Evolutionary conservation across 495 filamentous ascomycete species (phyloP), one percentile per base, ranked within the genome.

Genomic region (Cudoniella acicularis): DNA sequence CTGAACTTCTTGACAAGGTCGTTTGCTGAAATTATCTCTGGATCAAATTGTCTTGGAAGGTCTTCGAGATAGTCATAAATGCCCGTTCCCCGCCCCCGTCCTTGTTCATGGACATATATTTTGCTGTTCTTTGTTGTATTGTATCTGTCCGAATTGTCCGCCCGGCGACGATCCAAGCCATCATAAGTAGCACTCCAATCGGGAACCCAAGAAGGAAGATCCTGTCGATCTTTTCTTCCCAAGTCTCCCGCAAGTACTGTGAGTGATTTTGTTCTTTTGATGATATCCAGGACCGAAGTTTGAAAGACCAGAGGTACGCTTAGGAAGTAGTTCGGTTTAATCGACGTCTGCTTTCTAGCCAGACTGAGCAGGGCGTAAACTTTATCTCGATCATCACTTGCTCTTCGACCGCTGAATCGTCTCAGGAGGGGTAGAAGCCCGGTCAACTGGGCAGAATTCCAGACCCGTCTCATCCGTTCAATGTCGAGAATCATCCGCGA

Each of bases 201-300:
- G 18, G 63, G 63, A 17, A 66, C 50, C 63, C 63, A 66, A 21
- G 61, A 64, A 20, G 63, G 54, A 26, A 66, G 61, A 6, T 60
- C 30, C 42, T 40, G 20, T 10, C 43, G 20, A 21, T 50, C 26
- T 24, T 23, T 20, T 56, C 63, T 52, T 60, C 63, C 22, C 10
- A 66, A 26, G 49, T 60, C 46, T n/a, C 24, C 46, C 43, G 48
- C 55, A 20, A 49, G 20, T 22, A 49, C 20, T 20, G 21, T 24
- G 3, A 49, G 47, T 23, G 47, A 49, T 22, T 23, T 23, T 2
- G 47, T 49, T 1, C 13, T 49, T 49, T 24, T 23, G 3, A 49
- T 3, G 20, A 49, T 49, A 23, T 23, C 21, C 10, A 49, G 3
- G 23, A 49, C 47, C 2, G 20, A 11, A 23, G 3, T 10, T 23